Base-by-base conservation (phyloP, 257 asterid species). In the Coffea canephora region DNA sequence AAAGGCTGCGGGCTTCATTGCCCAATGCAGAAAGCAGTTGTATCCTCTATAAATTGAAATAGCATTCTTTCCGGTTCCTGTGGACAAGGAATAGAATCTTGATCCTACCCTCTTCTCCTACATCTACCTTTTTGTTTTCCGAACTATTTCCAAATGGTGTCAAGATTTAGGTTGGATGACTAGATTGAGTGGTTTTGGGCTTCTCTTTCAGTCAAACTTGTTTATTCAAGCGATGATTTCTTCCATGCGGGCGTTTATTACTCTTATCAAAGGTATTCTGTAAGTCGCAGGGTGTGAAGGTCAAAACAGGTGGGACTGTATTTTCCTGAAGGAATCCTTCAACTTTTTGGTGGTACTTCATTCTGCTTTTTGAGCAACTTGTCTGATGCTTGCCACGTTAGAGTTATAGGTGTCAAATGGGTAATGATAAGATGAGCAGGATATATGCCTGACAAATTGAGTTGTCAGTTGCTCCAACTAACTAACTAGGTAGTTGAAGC, bases 391-490 rank as follows among this genome's bases (percentile, higher is more conserved):
- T 52, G 76, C 65, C 80, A 77, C 80, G 74, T 36, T 64, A 48
- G 6, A 14, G 21, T 1, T 4, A 45, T 10, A 5, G 54, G 52
- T 12, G 48, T 49, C 15, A 23, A 18, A 18, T 6, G 49, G n/a
- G 50, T 25, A 66, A 27, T 25, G 21, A 18, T 61, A 27, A 54
- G 21, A 18, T 5, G 73, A 50, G 21, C n/a, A 57, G 27, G 5
- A 57, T 19, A 52, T 19, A 23, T 50, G 31, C 80, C 80, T 21
- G 74, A 50, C 18, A 73, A 73, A 61, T 64, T 34, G 36, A 48
- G 74, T 73, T 48, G 78, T 78, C 71, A 71, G 81, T 70, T n/a
- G 70, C 11, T n/a, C 75, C 16, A 57, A 45, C 72, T 61, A 65
- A 64, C 73, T 65, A 39, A 39, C 43, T 31, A 31, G 1, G 43